Percentiles rank a stretch among this genome's conserved stretches.
Evolutionary conservation across 305 asterid genomes (phyloP).

Genomic region (Lippia alba): DNA sequence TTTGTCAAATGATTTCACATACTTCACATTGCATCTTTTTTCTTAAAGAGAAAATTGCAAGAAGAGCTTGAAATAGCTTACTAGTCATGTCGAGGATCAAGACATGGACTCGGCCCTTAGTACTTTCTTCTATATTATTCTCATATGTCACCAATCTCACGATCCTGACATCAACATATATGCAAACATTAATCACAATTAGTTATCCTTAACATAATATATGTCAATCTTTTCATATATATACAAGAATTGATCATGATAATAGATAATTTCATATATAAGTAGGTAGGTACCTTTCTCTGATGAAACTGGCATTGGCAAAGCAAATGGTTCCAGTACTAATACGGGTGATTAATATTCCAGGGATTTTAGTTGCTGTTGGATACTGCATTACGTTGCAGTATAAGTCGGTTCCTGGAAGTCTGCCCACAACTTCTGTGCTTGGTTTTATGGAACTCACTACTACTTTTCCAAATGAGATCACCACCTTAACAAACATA

Average conservation of each 20-base stretch:
- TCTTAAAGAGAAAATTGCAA: too few relatives aligned
- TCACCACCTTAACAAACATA: slow-evolving; percentile 57
- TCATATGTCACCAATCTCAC: slow-evolving; percentile 44
- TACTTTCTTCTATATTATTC: slow-evolving; percentile 42
- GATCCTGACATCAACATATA: slow-evolving; percentile 43
- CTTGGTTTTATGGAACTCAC: slow-evolving; percentile 63
- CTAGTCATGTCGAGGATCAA: slow-evolving; percentile 76
- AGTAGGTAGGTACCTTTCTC: slow-evolving; percentile 54
- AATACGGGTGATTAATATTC: slow-evolving; percentile 58
- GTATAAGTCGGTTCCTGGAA: slow-evolving; percentile 70
- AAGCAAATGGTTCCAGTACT: slow-evolving; percentile 72
- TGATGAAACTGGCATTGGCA: slow-evolving; percentile 74
- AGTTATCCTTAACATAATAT: not conserved
- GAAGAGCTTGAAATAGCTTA: slow-evolving; percentile 38
- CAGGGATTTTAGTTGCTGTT: slow-evolving; percentile 52
- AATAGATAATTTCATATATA: not conserved
- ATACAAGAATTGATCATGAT: not conserved
- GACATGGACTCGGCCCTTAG: slow-evolving; percentile 44
- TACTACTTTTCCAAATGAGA: slow-evolving; percentile 65
- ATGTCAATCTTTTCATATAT: not conserved
- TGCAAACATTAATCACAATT: not conserved
- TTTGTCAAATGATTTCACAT: too few relatives aligned
- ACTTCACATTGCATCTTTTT: too few relatives aligned
- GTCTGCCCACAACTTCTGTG: slow-evolving; percentile 64
- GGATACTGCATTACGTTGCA: slow-evolving; percentile 66